Evolutionary conservation across 2,329 filamentous ascomycete species (phyloP), one percentile per base, ranked within the genome.

Genomic region (Fusarium nematophilum): DNA sequence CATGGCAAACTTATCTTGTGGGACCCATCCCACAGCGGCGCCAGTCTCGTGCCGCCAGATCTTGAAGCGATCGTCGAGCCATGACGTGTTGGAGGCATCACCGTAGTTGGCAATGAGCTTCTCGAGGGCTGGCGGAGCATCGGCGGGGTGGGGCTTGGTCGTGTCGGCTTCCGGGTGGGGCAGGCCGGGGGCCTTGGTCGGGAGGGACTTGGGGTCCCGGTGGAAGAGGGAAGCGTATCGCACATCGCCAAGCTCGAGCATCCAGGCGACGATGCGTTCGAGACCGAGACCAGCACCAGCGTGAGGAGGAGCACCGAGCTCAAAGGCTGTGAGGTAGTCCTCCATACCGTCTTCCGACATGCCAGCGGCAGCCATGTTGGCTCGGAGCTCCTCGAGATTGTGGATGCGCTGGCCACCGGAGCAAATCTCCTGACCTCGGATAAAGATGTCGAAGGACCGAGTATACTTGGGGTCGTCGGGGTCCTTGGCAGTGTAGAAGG

Each of bases 21-120:
- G 86, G 2, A 95, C 91, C 70, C 91, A 97, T 9, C 92, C 91
- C 27, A 97, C 83, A 5, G 93, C 93, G 0, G 93, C 93, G 42
- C 93, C 93, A 3, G 90, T 94, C 17, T 84, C 78, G 71, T 97
- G 92, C 25, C 93, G 88, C 92, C 92, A 97, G 53, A 96, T 88
- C 70, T 91, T 84, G 73, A 93, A 97, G 6, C 92, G 88, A 6
- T 93, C 90, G 73, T 97, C 93, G 7, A 95, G 85, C 92, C 93
- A 97, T 0, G 92, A 95, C 0, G 93, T 97, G 70, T 96, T 96
- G 42, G 92, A 93, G 2, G 93, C 92, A 75, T 97, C 93, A 59
- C 93, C 93, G 67, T 97, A 97, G 75, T 97, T 97, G 71, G 92
- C 92, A 73, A 97, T 93, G 34, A 97, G 87, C 72, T 96, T 90